Base-by-base conservation (phyloP, 495 filamentous ascomycete species). In the Acidomyces sp. region DNA sequence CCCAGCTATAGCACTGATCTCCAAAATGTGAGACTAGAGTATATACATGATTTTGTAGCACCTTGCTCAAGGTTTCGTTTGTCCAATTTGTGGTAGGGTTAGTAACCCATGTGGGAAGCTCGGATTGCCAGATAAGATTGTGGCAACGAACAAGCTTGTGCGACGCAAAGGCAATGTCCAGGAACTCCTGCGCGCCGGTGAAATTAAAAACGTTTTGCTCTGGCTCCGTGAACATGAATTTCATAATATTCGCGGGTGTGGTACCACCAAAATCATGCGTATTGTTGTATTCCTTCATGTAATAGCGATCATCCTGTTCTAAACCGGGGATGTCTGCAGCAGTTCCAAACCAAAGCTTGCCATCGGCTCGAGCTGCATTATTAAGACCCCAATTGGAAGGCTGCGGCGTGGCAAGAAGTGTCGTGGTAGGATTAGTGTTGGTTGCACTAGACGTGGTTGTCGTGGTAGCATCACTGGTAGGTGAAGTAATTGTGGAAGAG, bases 171-270 rank as follows among this genome's bases (percentile, higher is more conserved):
- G 42, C 53, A 3, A 49, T 37, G 25, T 44, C 43, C 20, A 56
- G 39, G 47, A 60, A 55, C 9, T 40, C 38, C 25, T 60, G 45
- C 13, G 43, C 54, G 37, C 49, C 48, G 13, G 46, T 52, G 50
- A 44, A 60, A 50, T 57, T 52, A 56, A 59, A 62, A 33, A 53
- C 51, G 32, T 55, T 51, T 20, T 55, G 59, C 31, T 55, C 34
- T 3, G 59, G 64, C 54, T 68, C 65, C 30, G 57, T 65, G 52
- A 55, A 63, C 50, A 58, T 53, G 46, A 51, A 67, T 55, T 72
- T 72, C 56, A 64, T 61, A 27, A 62, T 63, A 55, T 74, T 74
- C 30, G 65, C 61, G 6, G 68, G 70, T 0, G 69, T 72, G 3
- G 67, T 60, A 53, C 67, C 62, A 38, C 68, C 67, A 51, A 74